Evolutionary conservation across 768 basidiomycete species (phyloP).

Genomic region (Kwoniella shandongensis): DNA sequence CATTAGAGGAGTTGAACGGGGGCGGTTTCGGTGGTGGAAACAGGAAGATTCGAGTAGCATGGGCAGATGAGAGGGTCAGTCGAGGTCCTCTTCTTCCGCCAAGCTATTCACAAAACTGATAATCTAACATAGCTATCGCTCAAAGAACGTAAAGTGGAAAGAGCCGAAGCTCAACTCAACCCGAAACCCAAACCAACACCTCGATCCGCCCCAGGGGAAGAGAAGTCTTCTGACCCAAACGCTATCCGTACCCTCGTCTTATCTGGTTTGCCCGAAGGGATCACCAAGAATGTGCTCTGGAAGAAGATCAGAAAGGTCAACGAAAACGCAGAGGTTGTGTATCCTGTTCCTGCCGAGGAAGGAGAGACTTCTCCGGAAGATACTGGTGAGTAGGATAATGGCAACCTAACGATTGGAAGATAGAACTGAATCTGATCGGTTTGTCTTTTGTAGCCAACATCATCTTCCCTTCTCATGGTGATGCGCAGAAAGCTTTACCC

Average conservation of each 20-base stretch:
- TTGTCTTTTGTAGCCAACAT: constrained; percentile 62
- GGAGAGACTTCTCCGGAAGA: constrained; percentile 35
- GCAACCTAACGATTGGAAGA: too few species aligned
- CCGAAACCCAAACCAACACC: constrained; percentile 3
- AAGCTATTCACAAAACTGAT: background rate
- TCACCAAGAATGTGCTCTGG: constrained; percentile 52
- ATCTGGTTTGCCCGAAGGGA: constrained; percentile 49
- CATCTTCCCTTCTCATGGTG: constrained; percentile 66
- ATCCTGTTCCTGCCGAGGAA: constrained; percentile 39
- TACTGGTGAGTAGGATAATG: constrained; percentile 34
- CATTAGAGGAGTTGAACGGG: constrained; percentile 65
- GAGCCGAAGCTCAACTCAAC: background rate
- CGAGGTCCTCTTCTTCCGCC: too few species aligned
- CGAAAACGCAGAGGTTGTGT: constrained; percentile 42
- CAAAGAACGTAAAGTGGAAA: constrained; percentile 15
- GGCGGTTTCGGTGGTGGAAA: constrained; percentile 68
- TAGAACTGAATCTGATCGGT: background rate
- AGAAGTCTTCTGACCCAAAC: constrained; percentile 61
- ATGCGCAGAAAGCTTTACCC: constrained; percentile 68
- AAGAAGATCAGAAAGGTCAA: constrained; percentile 50
- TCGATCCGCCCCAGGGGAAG: constrained; percentile 13
- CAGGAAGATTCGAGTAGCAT: constrained; percentile 70
- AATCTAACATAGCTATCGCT: constrained; percentile 1
- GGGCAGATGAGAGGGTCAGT: constrained; percentile 76
- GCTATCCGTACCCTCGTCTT: constrained; percentile 70